Evolutionary conservation across 176 grass and related monocot species (phyloP).

Genomic region (Musa itinerans): DNA sequence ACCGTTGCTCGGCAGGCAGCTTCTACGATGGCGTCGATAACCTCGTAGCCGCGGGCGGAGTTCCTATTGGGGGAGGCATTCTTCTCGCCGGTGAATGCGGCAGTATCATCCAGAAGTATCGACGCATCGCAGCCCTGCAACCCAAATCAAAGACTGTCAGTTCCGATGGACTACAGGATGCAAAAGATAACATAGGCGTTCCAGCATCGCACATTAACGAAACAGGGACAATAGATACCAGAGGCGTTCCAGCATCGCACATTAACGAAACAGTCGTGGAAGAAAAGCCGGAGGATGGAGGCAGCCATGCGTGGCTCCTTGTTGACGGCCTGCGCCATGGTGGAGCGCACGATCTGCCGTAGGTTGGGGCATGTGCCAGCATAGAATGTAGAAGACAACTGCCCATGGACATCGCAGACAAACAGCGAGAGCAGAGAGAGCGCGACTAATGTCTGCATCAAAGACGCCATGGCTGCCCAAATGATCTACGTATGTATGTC

Average conservation of each 20-base stretch:
- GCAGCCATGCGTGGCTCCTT: conserved; percentile 63
- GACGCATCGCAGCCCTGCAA: conserved; percentile 25
- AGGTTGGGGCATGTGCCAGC: conserved; percentile 43
- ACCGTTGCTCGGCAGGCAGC: conserved; percentile 20
- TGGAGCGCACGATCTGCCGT: conserved; percentile 29
- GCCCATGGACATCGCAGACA: background rate
- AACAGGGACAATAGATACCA: no score
- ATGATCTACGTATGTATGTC: no score
- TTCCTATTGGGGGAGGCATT: conserved; percentile 18
- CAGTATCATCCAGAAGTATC: conserved; percentile 19
- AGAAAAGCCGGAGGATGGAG: conserved; percentile 42
- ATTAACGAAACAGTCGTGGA: conserved; percentile 53
- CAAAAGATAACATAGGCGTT: background rate
- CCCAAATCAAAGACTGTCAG: background rate
- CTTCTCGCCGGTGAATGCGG: conserved; percentile 29
- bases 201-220: conserved; percentile 16
- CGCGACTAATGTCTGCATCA: background rate
- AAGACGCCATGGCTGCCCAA: background rate
- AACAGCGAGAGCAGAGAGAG: conserved; percentile 5
- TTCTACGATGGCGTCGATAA: conserved; percentile 19
- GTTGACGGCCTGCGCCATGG: conserved; percentile 26
- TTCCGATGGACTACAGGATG: background rate
- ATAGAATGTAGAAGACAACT: conserved; percentile 41
- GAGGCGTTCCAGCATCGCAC: conserved; percentile 16
- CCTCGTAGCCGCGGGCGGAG: conserved; percentile 19